phyloP scores from a whole-genome alignment of 441 rosid species.

The Gossypium trilobum region DNA sequence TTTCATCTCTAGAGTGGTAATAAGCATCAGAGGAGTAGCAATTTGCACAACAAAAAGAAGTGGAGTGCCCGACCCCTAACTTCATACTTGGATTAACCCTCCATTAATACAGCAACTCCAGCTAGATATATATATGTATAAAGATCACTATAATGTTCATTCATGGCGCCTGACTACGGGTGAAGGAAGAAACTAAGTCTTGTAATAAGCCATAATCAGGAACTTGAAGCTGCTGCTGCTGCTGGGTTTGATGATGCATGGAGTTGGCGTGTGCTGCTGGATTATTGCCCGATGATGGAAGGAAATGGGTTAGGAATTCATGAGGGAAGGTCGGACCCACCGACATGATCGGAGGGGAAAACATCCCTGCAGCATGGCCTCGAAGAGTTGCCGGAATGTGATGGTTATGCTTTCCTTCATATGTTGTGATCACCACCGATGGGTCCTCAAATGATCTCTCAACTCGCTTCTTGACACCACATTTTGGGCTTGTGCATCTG shows the following conservation, averaged over 20 bases:
- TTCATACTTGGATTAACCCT: too few species aligned
- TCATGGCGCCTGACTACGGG: constrained; percentile 22
- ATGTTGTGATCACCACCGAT: constrained; percentile 64
- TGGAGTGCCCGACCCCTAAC: background rate
- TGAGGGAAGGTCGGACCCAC: constrained; percentile 20
- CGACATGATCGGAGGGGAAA: constrained; percentile 31
- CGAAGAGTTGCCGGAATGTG: constrained; percentile 54
- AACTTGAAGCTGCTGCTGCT: constrained; percentile 24
- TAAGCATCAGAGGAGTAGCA: background rate
- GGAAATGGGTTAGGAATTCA: constrained; percentile 17
- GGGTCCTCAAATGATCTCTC: constrained; percentile 84
- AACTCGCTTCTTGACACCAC: constrained; percentile 74
- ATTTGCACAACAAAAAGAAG: background rate
- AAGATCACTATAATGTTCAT: background rate
- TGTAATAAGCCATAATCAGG: constrained; percentile 39
- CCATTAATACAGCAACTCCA: background rate
- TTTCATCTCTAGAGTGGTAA: background rate
- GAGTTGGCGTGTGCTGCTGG: background rate
- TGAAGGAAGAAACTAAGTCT: constrained; percentile 35
- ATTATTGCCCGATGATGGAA: constrained; percentile 15
- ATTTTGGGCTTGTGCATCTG: constrained; percentile 70
- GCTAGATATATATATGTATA: background rate
- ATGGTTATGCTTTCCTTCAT: constrained; percentile 81
- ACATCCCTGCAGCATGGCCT: constrained; percentile 42
- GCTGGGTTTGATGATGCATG: background rate